Evolutionary conservation across 2,329 filamentous ascomycete genomes (phyloP), one percentile per base, ranked within the genome.

Genomic region (Ciborinia camelliae): DNA sequence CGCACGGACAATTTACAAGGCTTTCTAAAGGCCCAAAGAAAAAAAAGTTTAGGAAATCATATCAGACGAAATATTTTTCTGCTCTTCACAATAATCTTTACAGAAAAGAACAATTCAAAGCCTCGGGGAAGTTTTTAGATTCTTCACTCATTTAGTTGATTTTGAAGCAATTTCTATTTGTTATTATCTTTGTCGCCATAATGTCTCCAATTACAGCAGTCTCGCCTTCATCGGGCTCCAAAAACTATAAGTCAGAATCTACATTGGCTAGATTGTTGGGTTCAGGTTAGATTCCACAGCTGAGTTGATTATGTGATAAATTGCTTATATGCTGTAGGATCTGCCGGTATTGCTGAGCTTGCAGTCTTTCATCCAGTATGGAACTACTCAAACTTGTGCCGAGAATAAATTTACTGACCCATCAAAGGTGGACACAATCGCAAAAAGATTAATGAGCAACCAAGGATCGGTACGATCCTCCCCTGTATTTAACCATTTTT

Each of bases 371-470:
- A 96, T 77, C 92, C 92, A 69, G 92, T 92, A 84, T 71, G 83
- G 26, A 59, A 60, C 61, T 52, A 68, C 43, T 32, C 43, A 60
- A 37, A 37, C 26, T 26, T 53, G 14, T 28, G 4, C 52, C 41
- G 51, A 69, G 65, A 68, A 68, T 65, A 50, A 53, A 23, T 32
- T 55, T 65, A 67, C 70, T 71, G 70, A 77, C 67, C 68, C 71
- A 72, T 75, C 71, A 65, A 74, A 94, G 90, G 91, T 99, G 77
- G 95, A 99, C 80, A 99, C 95, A 59, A 97, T 96, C 74, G 94
- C 95, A 69, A 99, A 99, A 84, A 91, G 95, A 72, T 86, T 99
- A 79, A 99, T 99, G 95, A 97, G 92, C 86, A 97, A 99, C 80
- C 90, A 96, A 78, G 87, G 86, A 76, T 91, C 83, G 80, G 85